Percentiles rank a stretch among this genome's conserved stretches.
phyloP scores from a whole-genome alignment of 169 alveolate species.

The Blepharisma undulans region DNA sequence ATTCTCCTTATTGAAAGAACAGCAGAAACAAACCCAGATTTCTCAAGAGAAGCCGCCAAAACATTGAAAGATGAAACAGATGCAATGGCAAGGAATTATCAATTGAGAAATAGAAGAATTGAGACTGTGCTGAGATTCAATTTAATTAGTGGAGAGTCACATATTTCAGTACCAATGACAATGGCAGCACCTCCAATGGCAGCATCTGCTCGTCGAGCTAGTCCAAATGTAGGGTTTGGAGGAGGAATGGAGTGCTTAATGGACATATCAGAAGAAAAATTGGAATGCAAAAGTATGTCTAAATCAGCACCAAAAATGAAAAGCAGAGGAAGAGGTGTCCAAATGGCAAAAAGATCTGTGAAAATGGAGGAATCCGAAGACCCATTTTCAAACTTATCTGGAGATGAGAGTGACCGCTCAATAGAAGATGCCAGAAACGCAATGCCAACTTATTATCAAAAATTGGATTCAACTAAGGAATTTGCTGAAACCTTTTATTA shows the following conservation, averaged over 20 bases:
- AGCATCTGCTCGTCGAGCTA: no score
- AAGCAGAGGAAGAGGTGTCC: not conserved
- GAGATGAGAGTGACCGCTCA: not conserved
- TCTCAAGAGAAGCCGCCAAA: not conserved
- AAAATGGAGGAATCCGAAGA: not conserved
- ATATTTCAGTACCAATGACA: not conserved
- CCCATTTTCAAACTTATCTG: not conserved
- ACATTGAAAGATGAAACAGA: not conserved
- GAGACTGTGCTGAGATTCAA: not conserved
- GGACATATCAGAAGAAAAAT: not conserved
- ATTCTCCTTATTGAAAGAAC: slow-evolving; percentile 20
- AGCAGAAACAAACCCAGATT: not conserved
- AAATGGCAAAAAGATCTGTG: not conserved
- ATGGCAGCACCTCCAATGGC: not conserved
- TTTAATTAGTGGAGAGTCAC: not conserved
- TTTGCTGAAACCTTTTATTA: slow-evolving; percentile 14
- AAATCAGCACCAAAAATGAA: not conserved
- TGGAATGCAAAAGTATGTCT: not conserved
- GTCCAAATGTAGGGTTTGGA: no score
- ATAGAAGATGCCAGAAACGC: not conserved
- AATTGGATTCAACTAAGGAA: slow-evolving; percentile 15
- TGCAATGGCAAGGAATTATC: not conserved
- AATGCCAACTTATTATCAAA: slow-evolving; percentile 11
- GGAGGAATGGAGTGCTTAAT: slow-evolving; percentile 16
- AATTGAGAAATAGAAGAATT: not conserved